A percentile compares a stretch with the other conserved stretches of the same genome.
phyloP scores from a whole-genome alignment of 305 asterid species.

The Solanum aculeatissimum region DNA sequence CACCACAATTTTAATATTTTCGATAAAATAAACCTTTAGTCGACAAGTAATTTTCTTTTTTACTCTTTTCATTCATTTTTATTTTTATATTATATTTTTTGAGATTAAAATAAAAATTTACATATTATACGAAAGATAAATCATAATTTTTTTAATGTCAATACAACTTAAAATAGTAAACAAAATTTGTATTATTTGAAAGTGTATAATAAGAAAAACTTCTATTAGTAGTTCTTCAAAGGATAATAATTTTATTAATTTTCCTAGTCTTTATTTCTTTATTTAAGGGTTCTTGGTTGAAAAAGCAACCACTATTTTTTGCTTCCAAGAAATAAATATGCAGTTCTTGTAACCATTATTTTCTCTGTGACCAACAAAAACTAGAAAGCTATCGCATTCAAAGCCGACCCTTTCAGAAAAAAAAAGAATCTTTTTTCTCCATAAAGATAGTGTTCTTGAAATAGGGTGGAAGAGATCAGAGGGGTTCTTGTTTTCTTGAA shows the following conservation, averaged over 20 bases:
- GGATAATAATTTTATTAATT: background rate
- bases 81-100: too few species aligned
- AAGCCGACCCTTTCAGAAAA: constrained; percentile 12
- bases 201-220: background rate
- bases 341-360: constrained; percentile 20
- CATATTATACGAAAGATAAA: too few species aligned
- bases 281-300: background rate
- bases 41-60: too few species aligned
- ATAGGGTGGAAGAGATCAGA: constrained; percentile 5
- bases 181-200: too few species aligned
- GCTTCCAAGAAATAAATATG: background rate
- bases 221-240: background rate
- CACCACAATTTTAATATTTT: background rate
- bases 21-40: background rate
- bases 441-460: constrained; percentile 19
- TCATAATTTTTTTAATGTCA: too few species aligned
- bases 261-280: too few species aligned
- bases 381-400: constrained; percentile 22
- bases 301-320: background rate
- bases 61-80: too few species aligned
- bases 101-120: too few species aligned
- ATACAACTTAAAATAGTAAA: too few species aligned
- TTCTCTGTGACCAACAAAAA: constrained; percentile 22
- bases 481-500: background rate
- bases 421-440: background rate